Conservation (phyloP, 148 eudicot species). For the Rhododendron molle region DNA sequence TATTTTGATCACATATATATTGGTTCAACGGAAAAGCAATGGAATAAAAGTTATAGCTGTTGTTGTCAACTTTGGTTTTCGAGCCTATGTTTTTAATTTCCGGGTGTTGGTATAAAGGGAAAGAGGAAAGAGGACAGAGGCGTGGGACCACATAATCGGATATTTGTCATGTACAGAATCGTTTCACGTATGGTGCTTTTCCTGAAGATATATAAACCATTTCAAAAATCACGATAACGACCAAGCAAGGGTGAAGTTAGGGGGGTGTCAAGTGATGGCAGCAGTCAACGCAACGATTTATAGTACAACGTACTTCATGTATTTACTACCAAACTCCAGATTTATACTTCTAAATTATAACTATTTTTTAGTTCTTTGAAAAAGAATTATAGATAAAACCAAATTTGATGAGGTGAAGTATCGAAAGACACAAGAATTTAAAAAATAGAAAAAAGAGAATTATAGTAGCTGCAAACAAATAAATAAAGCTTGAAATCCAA, state of each 20-base stretch:
- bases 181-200: not conserved
- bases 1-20: not conserved
- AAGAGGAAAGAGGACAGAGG: not conserved
- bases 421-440: not conserved
- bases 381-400: not conserved
- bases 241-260: not conserved
- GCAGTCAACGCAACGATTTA: no score
- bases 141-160: not conserved
- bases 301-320: no score
- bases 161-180: not conserved
- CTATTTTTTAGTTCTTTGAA: no score
- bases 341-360: no score
- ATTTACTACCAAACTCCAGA: not conserved
- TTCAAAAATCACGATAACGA: not conserved
- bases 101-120: not conserved
- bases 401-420: not conserved
- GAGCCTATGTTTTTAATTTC: not conserved
- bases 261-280: no score
- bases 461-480: not conserved
- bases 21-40: not conserved
- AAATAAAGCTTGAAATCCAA: not conserved
- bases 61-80: not conserved
- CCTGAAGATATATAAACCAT: not conserved
- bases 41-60: not conserved
- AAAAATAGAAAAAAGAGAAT: not conserved